Conservation (phyloP, 768 basidiomycete species). For the Termitomyces sp. region DNA sequence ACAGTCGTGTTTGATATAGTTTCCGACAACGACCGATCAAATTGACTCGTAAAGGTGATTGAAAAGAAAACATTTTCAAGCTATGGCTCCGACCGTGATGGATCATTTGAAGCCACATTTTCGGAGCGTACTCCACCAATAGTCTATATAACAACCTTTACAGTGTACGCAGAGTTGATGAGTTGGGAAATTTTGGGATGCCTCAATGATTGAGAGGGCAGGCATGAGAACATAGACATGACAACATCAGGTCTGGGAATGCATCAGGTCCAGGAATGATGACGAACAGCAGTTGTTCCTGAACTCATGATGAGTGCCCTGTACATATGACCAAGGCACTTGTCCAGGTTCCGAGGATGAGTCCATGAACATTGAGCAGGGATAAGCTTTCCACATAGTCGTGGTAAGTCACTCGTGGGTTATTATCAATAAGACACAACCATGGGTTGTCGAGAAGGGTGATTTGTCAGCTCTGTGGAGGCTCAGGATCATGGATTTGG, state of each 20-base stretch:
- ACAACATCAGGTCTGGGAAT: neutral
- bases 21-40: neutral
- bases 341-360: neutral
- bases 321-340: neutral
- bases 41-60: neutral
- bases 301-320: neutral
- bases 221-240: conserved; percentile 3
- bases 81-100: conserved; percentile 5
- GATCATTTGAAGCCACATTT: conserved; percentile 8
- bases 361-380: neutral
- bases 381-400: neutral
- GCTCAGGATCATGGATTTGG: too few relatives aligned
- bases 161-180: neutral
- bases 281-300: conserved; percentile 8
- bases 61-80: neutral
- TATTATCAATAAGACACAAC: neutral
- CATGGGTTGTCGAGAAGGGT: too few relatives aligned
- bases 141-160: neutral
- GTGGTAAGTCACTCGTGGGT: too few relatives aligned
- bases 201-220: neutral
- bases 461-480: too few relatives aligned
- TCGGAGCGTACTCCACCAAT: neutral
- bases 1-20: neutral
- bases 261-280: neutral
- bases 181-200: neutral